Evolutionary conservation across 345 rosid genomes (phyloP).

Genomic region (Excoecaria agallocha): DNA sequence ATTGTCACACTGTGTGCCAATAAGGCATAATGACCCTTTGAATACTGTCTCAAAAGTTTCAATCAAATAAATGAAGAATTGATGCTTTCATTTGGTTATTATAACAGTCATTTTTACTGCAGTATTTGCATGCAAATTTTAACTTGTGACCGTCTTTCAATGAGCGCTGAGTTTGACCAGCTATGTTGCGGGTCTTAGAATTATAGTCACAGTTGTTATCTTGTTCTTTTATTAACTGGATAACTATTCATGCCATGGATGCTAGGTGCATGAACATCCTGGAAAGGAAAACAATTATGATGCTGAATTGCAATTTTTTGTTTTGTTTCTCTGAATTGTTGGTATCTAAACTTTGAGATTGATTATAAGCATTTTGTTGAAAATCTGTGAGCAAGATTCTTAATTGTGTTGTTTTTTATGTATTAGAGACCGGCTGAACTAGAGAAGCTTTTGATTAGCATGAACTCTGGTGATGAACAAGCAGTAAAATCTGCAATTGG

Average conservation of each 20-base stretch:
- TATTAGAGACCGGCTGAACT: conserved; percentile 73
- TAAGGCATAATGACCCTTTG: background rate
- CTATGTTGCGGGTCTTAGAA: background rate
- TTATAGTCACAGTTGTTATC: background rate
- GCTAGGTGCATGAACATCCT: too few relatives aligned
- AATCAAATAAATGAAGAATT: background rate
- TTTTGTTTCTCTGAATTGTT: background rate
- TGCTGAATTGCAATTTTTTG: background rate
- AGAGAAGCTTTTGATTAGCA: conserved; percentile 62
- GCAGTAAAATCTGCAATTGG: conserved; percentile 63
- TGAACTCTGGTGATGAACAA: conserved; percentile 56
- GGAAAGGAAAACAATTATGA: too few relatives aligned
- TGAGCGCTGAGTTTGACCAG: background rate
- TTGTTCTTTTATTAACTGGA: background rate
- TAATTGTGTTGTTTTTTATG: background rate
- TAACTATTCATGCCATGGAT: too few relatives aligned
- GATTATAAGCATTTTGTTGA: background rate
- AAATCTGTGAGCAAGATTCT: background rate
- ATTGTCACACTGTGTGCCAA: background rate
- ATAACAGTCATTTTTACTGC: too few relatives aligned
- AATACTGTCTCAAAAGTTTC: background rate
- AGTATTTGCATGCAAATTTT: background rate
- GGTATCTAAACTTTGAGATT: background rate
- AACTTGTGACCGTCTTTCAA: background rate
- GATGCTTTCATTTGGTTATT: background rate